Evolutionary conservation across 768 basidiomycete species (phyloP).

Genomic region (Tulasnella sp.): DNA sequence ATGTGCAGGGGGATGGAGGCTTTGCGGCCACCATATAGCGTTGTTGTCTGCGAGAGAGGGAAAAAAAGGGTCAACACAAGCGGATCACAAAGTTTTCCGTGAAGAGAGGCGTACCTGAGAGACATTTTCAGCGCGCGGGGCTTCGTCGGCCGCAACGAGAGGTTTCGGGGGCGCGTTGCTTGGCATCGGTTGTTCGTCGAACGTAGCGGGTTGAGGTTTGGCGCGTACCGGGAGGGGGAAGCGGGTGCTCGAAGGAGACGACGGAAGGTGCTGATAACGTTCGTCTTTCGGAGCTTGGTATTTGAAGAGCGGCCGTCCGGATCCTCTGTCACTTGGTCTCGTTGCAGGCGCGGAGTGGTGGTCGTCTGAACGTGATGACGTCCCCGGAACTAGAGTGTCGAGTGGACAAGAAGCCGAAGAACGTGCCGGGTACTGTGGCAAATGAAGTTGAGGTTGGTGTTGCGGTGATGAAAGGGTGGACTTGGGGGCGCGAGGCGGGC

Average conservation of each 20-base stretch:
- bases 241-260: neutral
- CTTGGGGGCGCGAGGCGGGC: conserved; percentile 6
- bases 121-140: conserved; percentile 14
- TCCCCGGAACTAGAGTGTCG: neutral
- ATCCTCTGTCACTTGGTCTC: neutral
- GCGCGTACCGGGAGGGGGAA: neutral
- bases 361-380: neutral
- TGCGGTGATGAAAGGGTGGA: neutral
- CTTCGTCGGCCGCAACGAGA: conserved; percentile 18
- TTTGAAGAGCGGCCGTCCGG: conserved; percentile 1
- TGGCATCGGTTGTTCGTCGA: neutral
- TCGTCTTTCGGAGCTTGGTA: neutral
- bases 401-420: neutral
- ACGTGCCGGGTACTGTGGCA: neutral
- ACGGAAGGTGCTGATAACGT: neutral
- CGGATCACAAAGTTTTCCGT: neutral
- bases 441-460: neutral
- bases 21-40: conserved; percentile 32
- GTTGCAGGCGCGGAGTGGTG: neutral
- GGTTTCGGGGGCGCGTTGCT: conserved; percentile 11
- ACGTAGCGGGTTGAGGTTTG: neutral
- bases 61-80: neutral
- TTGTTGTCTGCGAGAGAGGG: neutral
- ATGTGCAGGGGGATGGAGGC: conserved; percentile 43
- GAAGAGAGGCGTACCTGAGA: neutral